Base-by-base conservation (phyloP, 139 green algal genomes). In the Chlamydomonas schloesseri region DNA sequence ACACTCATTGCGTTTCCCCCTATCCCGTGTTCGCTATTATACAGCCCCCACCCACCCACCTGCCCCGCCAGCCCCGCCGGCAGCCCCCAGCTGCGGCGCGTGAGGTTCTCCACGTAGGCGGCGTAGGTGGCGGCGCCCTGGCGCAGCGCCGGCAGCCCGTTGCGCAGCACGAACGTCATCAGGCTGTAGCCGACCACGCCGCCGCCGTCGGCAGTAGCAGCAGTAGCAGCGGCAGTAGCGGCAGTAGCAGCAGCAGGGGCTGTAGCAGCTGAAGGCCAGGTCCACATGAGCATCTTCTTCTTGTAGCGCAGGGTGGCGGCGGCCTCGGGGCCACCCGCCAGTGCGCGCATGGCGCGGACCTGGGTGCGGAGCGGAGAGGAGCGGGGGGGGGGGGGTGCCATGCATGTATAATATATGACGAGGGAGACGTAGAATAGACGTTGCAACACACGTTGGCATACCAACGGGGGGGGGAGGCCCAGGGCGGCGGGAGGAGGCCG, bases 281-380 rank as follows among this genome's bases (percentile, higher is more conserved):
- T 79, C 86, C 87, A 94, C 87, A 93, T 72, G 47, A 90, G 24
- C 91, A 94, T 92, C 88, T 94, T 94, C 82, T 93, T 93, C 86
- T 94, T 94, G 83, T 94, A 94, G 31, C 91, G 88, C 57, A 94
- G 86, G 1, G 77, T 71, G 53, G 29, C 17, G 60, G 75, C 53
- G 13, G 68, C 4, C 17, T 82, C 37, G 1, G 73, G 64, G 15
- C 23, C 26, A 33, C 88, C 88, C 14, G 83, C 46, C n/a, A 93
- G 69, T 2, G 82, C 80, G 28, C 80, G 67, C 68, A 78, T 36
- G 21, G 80, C 67, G 47, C 50, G 50, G 33, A 78, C 80, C 80
- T 86, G 77, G 3, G 57, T 1, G 28, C 23, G 29, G 64, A 8
- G 28, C 28, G 64, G n/a, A n/a, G n/a, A n/a, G n/a, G n/a, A n/a